These are phyloP conservation scores for Mycena alexandri DNA, from an alignment of 768 basidiomycete genomes.

Conservation along the genomic window DNA sequence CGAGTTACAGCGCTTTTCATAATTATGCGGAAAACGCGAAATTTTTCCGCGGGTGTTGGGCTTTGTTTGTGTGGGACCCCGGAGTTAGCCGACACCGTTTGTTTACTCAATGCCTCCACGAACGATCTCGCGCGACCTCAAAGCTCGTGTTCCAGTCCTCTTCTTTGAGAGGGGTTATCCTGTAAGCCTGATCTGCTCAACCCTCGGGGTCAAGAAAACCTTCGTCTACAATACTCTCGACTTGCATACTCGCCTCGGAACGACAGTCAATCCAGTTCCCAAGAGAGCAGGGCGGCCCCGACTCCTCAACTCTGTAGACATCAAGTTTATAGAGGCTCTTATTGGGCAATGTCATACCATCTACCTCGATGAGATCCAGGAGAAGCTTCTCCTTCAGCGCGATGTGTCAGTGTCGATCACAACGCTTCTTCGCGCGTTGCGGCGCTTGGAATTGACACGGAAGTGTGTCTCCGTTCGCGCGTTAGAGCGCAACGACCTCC, in stretches of 20 bases:
- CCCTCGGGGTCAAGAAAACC: slow-evolving; percentile 21
- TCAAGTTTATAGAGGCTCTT: slow-evolving; percentile 22
- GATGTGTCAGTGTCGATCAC: slow-evolving; percentile 32
- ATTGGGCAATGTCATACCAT: slow-evolving; percentile 20
- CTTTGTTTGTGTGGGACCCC: background rate
- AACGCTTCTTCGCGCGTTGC: slow-evolving; percentile 39
- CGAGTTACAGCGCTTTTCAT: too few relatives aligned
- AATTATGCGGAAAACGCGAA: slow-evolving; percentile 15
- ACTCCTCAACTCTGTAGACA: slow-evolving; percentile 14
- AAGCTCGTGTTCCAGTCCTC: slow-evolving; percentile 13
- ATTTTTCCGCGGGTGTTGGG: background rate
- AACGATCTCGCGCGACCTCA: slow-evolving; percentile 15
- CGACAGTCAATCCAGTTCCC: slow-evolving; percentile 21
- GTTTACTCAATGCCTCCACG: slow-evolving; percentile 1
- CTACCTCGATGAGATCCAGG: slow-evolving; percentile 36
- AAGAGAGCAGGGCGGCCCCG: slow-evolving; percentile 15
- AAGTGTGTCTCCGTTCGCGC: slow-evolving; percentile 43
- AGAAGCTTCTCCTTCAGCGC: slow-evolving; percentile 25
- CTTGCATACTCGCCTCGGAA: background rate
- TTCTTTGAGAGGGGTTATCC: slow-evolving; percentile 5
- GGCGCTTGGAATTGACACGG: slow-evolving; percentile 34
- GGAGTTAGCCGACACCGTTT: background rate
- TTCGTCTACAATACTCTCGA: slow-evolving; percentile 28
- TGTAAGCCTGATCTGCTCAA: background rate
- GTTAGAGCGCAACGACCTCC: slow-evolving; percentile 44